Evolutionary conservation across 23 red algal genomes (phyloP).

Genomic region (Gracilariopsis chorda): DNA sequence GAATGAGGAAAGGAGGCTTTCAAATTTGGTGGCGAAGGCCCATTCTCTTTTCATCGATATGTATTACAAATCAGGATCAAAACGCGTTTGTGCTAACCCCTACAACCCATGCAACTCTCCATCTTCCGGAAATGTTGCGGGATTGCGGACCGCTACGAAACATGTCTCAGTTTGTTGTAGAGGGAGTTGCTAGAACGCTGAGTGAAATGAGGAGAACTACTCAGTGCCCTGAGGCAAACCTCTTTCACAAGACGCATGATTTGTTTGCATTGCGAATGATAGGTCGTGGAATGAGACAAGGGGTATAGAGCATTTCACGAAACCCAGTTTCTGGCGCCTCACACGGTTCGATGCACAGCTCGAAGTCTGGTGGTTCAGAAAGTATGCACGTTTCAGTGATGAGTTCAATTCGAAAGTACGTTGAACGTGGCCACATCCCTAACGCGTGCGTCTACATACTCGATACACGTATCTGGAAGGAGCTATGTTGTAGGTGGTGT

Average conservation of each 20-base stretch:
- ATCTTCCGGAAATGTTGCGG: neutral
- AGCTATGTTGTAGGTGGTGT: neutral
- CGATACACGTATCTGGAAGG: neutral
- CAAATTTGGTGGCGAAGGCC: neutral
- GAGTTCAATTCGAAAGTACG: neutral
- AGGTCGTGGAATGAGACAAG: neutral
- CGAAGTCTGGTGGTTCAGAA: too few species aligned
- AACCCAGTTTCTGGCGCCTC: too few species aligned
- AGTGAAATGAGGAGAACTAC: neutral
- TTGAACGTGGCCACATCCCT: neutral
- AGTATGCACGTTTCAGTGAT: neutral
- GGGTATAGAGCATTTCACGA: too few species aligned
- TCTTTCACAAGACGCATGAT: neutral
- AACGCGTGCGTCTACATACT: too few species aligned
- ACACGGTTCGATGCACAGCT: too few species aligned
- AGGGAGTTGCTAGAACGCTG: neutral
- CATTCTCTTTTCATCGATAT: neutral
- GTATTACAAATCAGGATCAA: neutral
- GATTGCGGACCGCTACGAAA: neutral
- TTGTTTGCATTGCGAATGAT: neutral
- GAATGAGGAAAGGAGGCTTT: neutral
- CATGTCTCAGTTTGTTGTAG: neutral
- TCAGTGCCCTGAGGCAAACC: neutral
- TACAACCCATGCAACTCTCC: neutral
- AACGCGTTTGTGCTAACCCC: neutral